These are phyloP conservation scores for Boletus sp. DNA, from an alignment of 768 basidiomycete genomes.

Conservation along the genomic window DNA sequence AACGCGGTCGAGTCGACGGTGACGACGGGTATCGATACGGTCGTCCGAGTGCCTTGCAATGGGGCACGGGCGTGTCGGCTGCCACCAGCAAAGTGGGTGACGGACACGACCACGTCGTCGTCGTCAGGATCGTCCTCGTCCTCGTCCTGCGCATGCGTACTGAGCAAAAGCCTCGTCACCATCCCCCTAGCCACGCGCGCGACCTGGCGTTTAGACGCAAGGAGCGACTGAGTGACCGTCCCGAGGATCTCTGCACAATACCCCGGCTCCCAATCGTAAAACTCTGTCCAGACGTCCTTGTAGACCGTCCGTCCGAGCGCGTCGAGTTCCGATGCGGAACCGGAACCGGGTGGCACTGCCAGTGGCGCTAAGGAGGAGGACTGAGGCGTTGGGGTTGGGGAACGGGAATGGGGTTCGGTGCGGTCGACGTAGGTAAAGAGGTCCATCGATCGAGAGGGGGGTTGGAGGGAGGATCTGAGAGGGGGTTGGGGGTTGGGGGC, in stretches of 20 bases:
- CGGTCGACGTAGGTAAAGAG: conserved; percentile 18
- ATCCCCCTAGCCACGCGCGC: conserved; percentile 12
- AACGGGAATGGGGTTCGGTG: conserved; percentile 22
- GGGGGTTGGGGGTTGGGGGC: background rate
- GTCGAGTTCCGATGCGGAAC: conserved; percentile 13
- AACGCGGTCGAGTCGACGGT: conserved; percentile 8
- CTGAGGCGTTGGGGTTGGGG: background rate
- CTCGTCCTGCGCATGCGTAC: too few relatives aligned
- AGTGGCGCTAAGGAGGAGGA: background rate
- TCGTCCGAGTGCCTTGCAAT: background rate
- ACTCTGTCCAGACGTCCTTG: conserved; percentile 41
- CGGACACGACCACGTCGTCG: background rate
- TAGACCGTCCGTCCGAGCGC: conserved; percentile 33
- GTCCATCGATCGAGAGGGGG: conserved; percentile 18
- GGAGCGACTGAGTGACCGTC: background rate
- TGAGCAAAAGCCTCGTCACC: conserved; percentile 1
- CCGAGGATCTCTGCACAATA: conserved; percentile 30
- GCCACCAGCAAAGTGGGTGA: conserved; percentile 18
- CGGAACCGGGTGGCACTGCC: too few relatives aligned
- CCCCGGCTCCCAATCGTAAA: conserved; percentile 44
- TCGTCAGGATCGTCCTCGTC: background rate
- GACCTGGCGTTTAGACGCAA: conserved; percentile 7
- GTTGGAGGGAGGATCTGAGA: background rate
- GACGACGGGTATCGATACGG: conserved; percentile 16
- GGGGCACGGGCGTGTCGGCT: background rate